Evolutionary conservation across 2,329 filamentous ascomycete species (phyloP).

Genomic region (Aspergillus udagawae): DNA sequence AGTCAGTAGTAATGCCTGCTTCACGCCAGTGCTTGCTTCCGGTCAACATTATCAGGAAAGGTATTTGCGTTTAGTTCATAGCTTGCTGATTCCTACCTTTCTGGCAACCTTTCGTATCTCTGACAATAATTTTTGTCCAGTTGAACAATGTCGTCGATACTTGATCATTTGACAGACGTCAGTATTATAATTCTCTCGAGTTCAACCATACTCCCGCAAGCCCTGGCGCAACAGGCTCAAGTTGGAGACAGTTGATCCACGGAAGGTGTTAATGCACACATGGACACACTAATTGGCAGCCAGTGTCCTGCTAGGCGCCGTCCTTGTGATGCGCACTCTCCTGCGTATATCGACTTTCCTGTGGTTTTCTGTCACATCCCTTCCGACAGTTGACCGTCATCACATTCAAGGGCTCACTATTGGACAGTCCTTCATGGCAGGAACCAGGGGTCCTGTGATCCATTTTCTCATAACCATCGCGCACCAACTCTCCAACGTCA

Average conservation of each 20-base stretch:
- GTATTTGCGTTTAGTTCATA: not conserved
- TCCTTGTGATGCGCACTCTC: not conserved
- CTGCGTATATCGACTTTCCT: not conserved
- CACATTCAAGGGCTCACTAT: not conserved
- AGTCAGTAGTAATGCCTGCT: too few relatives aligned
- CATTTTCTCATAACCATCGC: constrained; percentile 1
- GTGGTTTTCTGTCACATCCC: not conserved
- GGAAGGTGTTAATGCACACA: constrained; percentile 2
- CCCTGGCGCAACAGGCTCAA: not conserved
- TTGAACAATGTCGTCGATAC: not conserved
- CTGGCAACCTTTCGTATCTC: not conserved
- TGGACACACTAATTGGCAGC: not conserved
- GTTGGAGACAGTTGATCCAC: constrained; percentile 12
- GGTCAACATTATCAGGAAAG: too few relatives aligned
- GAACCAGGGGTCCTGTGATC: not conserved
- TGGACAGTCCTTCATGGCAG: not conserved
- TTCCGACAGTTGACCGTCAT: not conserved
- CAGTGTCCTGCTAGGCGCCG: not conserved
- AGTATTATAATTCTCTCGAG: constrained; percentile 14
- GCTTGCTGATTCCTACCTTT: not conserved
- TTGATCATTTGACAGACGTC: constrained; percentile 20
- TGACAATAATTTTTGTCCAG: not conserved
- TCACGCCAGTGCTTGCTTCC: too few relatives aligned
- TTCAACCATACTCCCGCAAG: not conserved
- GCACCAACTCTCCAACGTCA: constrained; percentile 21